Conservation (phyloP, 257 asterid genomes). For the Solanum pimpinellifolium region DNA sequence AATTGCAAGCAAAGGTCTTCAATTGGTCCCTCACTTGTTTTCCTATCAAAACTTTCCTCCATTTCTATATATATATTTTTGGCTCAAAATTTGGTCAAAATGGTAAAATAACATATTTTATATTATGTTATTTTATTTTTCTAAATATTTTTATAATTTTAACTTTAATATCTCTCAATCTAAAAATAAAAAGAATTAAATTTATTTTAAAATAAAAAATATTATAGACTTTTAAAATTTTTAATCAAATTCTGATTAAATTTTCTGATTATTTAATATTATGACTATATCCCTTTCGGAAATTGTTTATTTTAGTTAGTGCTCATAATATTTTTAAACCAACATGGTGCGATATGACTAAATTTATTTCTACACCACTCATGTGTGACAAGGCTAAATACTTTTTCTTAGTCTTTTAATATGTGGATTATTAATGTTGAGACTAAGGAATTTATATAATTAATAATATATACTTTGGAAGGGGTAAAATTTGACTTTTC, state of each 20-base stretch:
- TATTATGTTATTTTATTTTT: too few relatives aligned
- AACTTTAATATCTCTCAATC: too few relatives aligned
- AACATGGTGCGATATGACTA: background rate
- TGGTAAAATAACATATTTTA: too few relatives aligned
- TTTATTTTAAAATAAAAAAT: too few relatives aligned
- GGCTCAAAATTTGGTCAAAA: too few relatives aligned
- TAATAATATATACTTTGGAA: background rate
- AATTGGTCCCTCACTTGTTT: slow-evolving; percentile 3
- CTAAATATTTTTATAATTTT: too few relatives aligned
- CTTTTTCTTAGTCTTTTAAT: background rate
- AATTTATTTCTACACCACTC: background rate
- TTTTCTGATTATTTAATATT: too few relatives aligned
- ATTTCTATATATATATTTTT: background rate
- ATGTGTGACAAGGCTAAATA: background rate
- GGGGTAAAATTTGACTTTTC: background rate
- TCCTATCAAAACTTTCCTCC: background rate
- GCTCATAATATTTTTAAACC: background rate
- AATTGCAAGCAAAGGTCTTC: slow-evolving; percentile 20
- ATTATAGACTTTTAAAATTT: too few relatives aligned
- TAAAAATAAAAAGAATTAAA: too few relatives aligned
- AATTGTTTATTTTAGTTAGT: background rate
- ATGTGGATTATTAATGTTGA: background rate
- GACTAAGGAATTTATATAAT: background rate
- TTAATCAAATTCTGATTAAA: too few relatives aligned
- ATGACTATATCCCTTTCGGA: background rate